Base-by-base conservation (phyloP, 495 filamentous ascomycete genomes). In the Talaromyces wortmannii region DNA sequence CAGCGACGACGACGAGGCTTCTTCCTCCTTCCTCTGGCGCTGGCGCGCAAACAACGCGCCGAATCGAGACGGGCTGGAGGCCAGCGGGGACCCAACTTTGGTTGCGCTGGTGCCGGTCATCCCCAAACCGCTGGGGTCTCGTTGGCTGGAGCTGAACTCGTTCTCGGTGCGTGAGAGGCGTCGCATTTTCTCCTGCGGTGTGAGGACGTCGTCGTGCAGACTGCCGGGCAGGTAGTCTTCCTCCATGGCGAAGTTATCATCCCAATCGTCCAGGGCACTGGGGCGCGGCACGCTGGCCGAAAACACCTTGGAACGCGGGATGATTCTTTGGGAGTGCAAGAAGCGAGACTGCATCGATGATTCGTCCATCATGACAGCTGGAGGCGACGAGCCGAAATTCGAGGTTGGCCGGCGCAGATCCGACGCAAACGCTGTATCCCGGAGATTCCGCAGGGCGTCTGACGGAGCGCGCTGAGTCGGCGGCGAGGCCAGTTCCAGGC, bases 151-250 rank as follows among this genome's bases (percentile, higher is more conserved):
- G 55, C 79, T 73, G 31, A 83, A 73, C 50, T 91, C 83, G 57
- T 85, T 75, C 17, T 83, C 83, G 13, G 81, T 83, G 16, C 87
- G 82, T 11, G 94, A 96, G 17, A 90, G 83, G 40, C 92, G 79
- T 48, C 94, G 84, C 59, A 88, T 84, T 63, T 89, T 89, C 66
- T 97, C 92, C 53, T 92, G 87, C 5, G 91, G 90, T 0, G 92
- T 97, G 51, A 97, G 80, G 40, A 98, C 83, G 63, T 98, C 94
- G 57, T 98, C 94, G 59, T 91, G 88, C 57, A 98, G 73, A 43
- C 87, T 86, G 36, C 85, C 86, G 1, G 94, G 94, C 7, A 98
- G 72, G 59, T 91, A 90, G 60, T 97, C 92, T 61, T 97, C 94
- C 67, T 97, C 92, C 69, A 92, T 92, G 18, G 88, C 79, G 64